Conservation (phyloP, 805 yeast genomes). For the Metschnikowia proteae region DNA sequence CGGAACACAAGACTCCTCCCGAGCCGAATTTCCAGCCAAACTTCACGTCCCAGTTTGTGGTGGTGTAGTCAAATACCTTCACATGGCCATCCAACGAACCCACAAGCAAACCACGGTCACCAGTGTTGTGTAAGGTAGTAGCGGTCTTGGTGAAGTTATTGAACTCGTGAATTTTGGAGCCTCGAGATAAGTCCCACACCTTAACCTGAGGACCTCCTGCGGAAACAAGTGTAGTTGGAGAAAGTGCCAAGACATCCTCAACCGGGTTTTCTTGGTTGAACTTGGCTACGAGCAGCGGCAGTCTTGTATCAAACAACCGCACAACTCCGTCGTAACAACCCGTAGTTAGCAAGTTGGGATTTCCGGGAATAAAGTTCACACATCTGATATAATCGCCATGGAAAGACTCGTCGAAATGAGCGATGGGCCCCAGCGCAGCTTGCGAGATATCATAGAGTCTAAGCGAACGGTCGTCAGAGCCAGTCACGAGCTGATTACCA, state of each 20-base stretch:
- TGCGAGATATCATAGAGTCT: constrained; percentile 85
- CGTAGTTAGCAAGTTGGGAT: constrained; percentile 77
- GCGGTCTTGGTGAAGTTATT: constrained; percentile 92
- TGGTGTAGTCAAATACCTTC: constrained; percentile 79
- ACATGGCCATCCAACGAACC: constrained; percentile 98
- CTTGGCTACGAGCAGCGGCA: constrained; percentile 52
- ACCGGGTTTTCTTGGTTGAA: constrained; percentile 77
- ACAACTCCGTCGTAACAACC: constrained; percentile 92
- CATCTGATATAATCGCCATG: constrained; percentile 89
- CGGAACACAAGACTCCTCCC: constrained; percentile 86
- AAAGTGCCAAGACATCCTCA: constrained; percentile 74
- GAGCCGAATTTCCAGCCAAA: constrained; percentile 95
- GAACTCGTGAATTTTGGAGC: constrained; percentile 64
- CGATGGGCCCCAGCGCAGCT: constrained; percentile 63
- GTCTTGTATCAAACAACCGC: constrained; percentile 79
- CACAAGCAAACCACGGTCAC: constrained; percentile 77
- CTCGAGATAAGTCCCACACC: constrained; percentile 89
- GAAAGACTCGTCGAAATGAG: constrained; percentile 53
- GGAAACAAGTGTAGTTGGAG: constrained; percentile 71
- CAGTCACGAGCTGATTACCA: constrained; percentile 73
- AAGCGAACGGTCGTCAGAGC: constrained; percentile 86
- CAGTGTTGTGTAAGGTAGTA: constrained; percentile 72
- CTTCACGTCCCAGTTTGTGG: constrained; percentile 76
- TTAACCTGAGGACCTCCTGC: constrained; percentile 80
- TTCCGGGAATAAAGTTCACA: constrained; percentile 69